Percentiles rank a stretch among this genome's conserved stretches.
phyloP scores from a whole-genome alignment of 108 stramenopile species.

The Cafeteria roenbergensis region DNA sequence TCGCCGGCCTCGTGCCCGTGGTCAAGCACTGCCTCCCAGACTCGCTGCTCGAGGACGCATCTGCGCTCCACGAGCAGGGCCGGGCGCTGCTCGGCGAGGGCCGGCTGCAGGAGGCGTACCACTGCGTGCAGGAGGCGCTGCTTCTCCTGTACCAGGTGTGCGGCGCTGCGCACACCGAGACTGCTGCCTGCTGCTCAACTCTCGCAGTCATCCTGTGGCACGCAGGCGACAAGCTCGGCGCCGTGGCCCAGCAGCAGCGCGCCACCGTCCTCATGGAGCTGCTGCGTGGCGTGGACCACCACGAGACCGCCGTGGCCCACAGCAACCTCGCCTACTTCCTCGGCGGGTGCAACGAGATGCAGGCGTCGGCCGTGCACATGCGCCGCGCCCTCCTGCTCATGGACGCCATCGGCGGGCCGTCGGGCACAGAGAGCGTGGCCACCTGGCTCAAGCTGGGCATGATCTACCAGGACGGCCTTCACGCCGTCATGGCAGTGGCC shows the following conservation, averaged over 20 bases:
- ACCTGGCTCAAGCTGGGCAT: slow-evolving; percentile 65
- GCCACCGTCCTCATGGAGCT: slow-evolving; percentile 61
- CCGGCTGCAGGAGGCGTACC: slow-evolving; percentile 49
- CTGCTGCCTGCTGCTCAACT: slow-evolving; percentile 54
- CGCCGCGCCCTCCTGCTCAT: slow-evolving; percentile 66
- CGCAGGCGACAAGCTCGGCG: slow-evolving; percentile 52
- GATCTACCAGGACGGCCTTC: slow-evolving; percentile 45
- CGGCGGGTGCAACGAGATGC: slow-evolving; percentile 30
- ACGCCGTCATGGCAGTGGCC: neutral
- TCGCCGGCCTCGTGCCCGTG: slow-evolving; percentile 68
- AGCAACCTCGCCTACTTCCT: slow-evolving; percentile 47
- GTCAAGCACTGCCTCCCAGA: slow-evolving; percentile 70
- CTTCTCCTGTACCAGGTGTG: slow-evolving; percentile 57
- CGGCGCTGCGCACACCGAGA: slow-evolving; percentile 57
- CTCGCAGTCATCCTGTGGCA: slow-evolving; percentile 58
- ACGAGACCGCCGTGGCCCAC: slow-evolving; percentile 46
- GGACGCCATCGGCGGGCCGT: slow-evolving; percentile 65
- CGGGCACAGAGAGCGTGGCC: slow-evolving; percentile 52
- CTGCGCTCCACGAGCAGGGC: slow-evolving; percentile 54
- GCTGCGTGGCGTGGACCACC: slow-evolving; percentile 62
- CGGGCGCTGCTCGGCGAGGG: slow-evolving; percentile 42
- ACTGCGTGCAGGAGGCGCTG: slow-evolving; percentile 62
- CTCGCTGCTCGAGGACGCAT: slow-evolving; percentile 58
- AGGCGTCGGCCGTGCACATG: slow-evolving; percentile 54
- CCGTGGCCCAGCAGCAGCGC: slow-evolving; percentile 41